These are phyloP conservation scores for Sphaerulina vaccinii DNA, from an alignment of 2,329 filamentous ascomycete genomes.

Conservation along the genomic window DNA sequence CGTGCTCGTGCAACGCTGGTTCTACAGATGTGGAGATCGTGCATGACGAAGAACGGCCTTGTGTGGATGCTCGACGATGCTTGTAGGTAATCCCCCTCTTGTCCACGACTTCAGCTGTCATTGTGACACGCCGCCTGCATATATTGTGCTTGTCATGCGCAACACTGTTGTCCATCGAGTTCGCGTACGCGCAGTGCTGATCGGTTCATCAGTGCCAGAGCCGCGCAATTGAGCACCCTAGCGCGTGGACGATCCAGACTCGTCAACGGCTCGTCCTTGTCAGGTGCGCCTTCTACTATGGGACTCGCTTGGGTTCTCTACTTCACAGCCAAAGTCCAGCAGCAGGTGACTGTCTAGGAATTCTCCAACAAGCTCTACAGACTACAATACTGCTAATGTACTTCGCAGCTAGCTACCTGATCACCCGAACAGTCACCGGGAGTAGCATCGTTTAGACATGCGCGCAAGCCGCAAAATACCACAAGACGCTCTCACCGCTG, in stretches of 20 bases:
- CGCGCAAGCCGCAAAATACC: not conserved
- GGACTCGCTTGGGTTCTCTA: too few relatives aligned
- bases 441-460: not conserved
- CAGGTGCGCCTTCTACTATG: too few relatives aligned
- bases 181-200: too few relatives aligned
- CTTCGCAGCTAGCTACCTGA: too few relatives aligned
- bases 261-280: not conserved
- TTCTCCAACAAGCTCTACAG: too few relatives aligned
- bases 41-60: too few relatives aligned
- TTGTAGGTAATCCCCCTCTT: too few relatives aligned
- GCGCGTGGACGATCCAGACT: slow-evolving; percentile 5
- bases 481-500: not conserved
- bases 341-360: not conserved
- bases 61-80: too few relatives aligned
- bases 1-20: not conserved
- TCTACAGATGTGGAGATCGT: not conserved
- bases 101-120: not conserved
- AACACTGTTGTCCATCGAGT: not conserved
- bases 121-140: slow-evolving; percentile 6
- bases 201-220: not conserved
- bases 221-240: not conserved
- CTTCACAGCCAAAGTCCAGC: too few relatives aligned
- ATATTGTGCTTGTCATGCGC: not conserved
- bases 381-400: too few relatives aligned
- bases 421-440: too few relatives aligned